phyloP scores from a whole-genome alignment of 106 monocot genomes.

The Acorus calamus region DNA sequence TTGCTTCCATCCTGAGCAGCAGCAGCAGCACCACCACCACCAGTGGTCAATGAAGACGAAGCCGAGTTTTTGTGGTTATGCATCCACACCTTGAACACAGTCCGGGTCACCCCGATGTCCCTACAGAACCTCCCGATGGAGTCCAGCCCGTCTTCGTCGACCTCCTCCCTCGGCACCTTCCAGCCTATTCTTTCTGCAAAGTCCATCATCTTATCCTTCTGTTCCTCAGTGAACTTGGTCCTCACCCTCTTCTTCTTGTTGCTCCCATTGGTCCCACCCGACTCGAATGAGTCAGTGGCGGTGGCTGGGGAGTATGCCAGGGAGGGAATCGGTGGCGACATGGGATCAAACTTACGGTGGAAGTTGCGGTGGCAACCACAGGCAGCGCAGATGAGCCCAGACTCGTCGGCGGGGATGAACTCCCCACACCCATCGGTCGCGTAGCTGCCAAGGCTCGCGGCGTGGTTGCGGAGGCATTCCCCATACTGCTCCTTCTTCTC shows the following conservation, averaged over 20 bases:
- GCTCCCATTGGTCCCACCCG: neutral
- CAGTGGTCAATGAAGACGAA: neutral
- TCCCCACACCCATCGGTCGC: slow-evolving; percentile 64
- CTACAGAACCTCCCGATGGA: slow-evolving; percentile 41
- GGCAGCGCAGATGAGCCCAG: slow-evolving; percentile 25
- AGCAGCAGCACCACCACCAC: neutral
- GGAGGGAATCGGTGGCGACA: neutral
- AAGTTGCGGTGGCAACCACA: slow-evolving; percentile 84
- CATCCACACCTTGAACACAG: slow-evolving; percentile 65
- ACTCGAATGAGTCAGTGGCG: neutral
- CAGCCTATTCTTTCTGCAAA: slow-evolving; percentile 11
- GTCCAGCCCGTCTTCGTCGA: slow-evolving; percentile 10
- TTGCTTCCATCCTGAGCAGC: neutral
- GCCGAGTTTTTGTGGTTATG: slow-evolving; percentile 33
- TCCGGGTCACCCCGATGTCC: slow-evolving; percentile 46
- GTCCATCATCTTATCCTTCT: slow-evolving; percentile 11
- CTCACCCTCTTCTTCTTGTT: slow-evolving; percentile 2
- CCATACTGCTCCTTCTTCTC: slow-evolving; percentile 19
- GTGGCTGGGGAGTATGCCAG: neutral
- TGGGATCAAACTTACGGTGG: slow-evolving; percentile 29
- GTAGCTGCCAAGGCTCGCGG: slow-evolving; percentile 52
- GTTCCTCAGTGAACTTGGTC: slow-evolving; percentile 12
- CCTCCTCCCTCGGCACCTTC: slow-evolving; percentile 5
- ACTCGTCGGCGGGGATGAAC: slow-evolving; percentile 28
- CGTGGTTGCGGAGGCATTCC: slow-evolving; percentile 74